phyloP scores from a whole-genome alignment of 164 flowering plant species.

The Magnolia officinalis region DNA sequence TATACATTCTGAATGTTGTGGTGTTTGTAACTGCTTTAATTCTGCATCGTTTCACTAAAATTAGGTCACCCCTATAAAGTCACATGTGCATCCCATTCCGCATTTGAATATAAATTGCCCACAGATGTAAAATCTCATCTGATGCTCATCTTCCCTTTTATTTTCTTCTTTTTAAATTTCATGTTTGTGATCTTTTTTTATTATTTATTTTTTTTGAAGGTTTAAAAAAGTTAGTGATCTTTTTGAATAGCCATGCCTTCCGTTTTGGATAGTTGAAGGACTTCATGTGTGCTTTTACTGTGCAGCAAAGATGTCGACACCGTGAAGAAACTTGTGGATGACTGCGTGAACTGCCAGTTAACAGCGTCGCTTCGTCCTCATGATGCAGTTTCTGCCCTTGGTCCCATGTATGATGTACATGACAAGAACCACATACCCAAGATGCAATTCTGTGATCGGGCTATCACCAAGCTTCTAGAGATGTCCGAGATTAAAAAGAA shows the following conservation, averaged over 20 bases:
- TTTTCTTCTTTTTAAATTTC: background rate
- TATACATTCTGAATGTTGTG: no score
- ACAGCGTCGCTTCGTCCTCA: conserved; percentile 94
- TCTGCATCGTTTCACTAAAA: no score
- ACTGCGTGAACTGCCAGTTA: conserved; percentile 63
- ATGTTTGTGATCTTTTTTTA: background rate
- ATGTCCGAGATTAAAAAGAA: conserved; percentile 69
- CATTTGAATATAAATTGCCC: no score
- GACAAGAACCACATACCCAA: conserved; percentile 82
- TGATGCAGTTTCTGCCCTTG: conserved; percentile 99
- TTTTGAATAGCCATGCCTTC: background rate
- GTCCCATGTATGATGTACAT: conserved; percentile 98
- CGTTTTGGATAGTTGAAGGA: background rate
- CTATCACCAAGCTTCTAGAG: conserved; percentile 65
- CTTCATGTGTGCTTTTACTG: background rate
- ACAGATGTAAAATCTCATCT: background rate
- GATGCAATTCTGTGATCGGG: conserved; percentile 65
- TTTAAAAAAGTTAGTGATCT: background rate
- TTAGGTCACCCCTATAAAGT: no score
- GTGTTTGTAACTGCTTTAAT: no score
- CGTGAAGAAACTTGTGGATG: conserved; percentile 92
- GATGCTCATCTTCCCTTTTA: background rate
- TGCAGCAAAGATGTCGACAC: conserved; percentile 97
- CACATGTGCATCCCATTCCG: no score
- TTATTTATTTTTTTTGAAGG: background rate